Evolutionary conservation across 352 stramenopile genomes (phyloP), one percentile per base, ranked within the genome.

Genomic region (Phytopythium boreale): DNA sequence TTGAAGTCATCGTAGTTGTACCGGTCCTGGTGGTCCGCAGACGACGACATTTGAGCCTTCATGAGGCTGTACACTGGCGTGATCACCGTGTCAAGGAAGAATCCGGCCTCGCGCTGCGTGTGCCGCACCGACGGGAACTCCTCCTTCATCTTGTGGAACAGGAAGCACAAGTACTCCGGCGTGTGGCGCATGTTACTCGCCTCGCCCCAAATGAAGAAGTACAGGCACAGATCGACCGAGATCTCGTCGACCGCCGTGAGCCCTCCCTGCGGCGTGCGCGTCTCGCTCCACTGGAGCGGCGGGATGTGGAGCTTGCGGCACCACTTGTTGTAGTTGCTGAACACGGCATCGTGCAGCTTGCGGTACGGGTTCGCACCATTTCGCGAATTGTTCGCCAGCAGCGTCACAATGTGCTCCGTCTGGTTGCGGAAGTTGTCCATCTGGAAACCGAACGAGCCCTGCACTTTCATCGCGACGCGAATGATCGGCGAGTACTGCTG

Each of bases 1-100:
- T 99, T 99, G 67, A 99, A 98, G 69, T 99, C 97, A 51, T 99
- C 97, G 70, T 99, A 99, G 75, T 99, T 99, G 68, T 96, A 85
- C 29, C 94, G 96, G 56, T 98, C 87, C 44, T 94, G 69, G 72
- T 99, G 97, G 66, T 99, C 97, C 24, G 76, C 81, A 59, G 82
- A 90, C 7, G 77, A 89, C 39, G 95, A 78, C 82, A 99, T 97
- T 58, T 98, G 87, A 9, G 76, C 64, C 61, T 78, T 80, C 27
- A 96, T 55, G 26, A 95, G 71, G 10, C 77, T 77, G 70, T 98
- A 99, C 36, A 99, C 95, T 10, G 97, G 97, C 11, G 92, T 97
- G 46, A 99, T 92, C 9, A 99, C 97, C 66, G 96, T 98, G 74
- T 99, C 97, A 50, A 99, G 79, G 74, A 98, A 99, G 76, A 98